Conservation (phyloP, 768 basidiomycete species). For the Lactifluus echinatus region DNA sequence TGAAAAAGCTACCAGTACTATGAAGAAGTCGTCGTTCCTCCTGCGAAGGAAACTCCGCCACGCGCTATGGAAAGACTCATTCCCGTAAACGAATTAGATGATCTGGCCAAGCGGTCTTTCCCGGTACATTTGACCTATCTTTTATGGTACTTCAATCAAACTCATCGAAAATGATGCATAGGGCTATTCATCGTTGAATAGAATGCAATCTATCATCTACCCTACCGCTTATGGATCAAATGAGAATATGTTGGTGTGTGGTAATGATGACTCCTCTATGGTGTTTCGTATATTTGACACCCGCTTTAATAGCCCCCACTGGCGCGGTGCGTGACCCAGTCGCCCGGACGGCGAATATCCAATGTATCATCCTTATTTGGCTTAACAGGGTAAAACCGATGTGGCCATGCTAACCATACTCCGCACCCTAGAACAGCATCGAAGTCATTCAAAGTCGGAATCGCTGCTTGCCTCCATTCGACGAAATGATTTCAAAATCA, state of each 20-base stretch:
- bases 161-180: slow-evolving; percentile 26
- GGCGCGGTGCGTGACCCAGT: slow-evolving; percentile 68
- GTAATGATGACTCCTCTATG: slow-evolving; percentile 30
- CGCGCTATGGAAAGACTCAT: slow-evolving; percentile 63
- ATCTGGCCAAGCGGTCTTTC: slow-evolving; percentile 74
- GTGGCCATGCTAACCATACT: slow-evolving; percentile 92
- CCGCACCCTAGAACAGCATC: slow-evolving; percentile 74
- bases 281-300: not conserved
- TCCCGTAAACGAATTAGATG: slow-evolving; percentile 62
- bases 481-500: slow-evolving; percentile 81
- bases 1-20: slow-evolving; percentile 28
- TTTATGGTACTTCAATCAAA: not conserved
- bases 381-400: slow-evolving; percentile 89
- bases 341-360: not conserved
- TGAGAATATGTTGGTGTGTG: slow-evolving; percentile 93
- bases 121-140: slow-evolving; percentile 40
- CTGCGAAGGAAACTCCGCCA: slow-evolving; percentile 69
- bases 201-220: slow-evolving; percentile 93
- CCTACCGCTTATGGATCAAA: slow-evolving; percentile 90
- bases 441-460: slow-evolving; percentile 26
- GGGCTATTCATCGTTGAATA: slow-evolving; percentile 83
- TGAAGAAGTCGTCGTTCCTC: slow-evolving; percentile 87
- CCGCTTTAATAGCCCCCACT: slow-evolving; percentile 65
- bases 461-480: slow-evolving; percentile 45
- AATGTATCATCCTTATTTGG: not conserved